Conservation (phyloP, 2,329 filamentous ascomycete genomes). For the Penicillium rolfsii region DNA sequence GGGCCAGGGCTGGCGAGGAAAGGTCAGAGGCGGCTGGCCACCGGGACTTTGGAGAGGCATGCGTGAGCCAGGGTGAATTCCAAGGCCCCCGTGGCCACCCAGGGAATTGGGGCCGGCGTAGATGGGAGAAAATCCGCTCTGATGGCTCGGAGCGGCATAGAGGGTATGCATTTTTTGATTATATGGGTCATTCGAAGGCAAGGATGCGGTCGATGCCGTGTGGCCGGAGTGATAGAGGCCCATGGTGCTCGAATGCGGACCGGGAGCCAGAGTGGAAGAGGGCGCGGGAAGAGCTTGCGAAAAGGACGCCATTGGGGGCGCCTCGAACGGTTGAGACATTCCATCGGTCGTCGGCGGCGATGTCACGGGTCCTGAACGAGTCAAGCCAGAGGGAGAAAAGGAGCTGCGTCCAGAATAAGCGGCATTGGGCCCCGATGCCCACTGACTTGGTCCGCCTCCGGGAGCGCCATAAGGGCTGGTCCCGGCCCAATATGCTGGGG, state of each 20-base stretch:
- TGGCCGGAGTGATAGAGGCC: slow-evolving; percentile 36
- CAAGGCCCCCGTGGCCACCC: slow-evolving; percentile 46
- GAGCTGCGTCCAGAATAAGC: slow-evolving; percentile 53
- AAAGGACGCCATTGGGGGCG: slow-evolving; percentile 65
- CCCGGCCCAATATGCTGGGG: slow-evolving; percentile 64
- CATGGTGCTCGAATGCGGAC: slow-evolving; percentile 50
- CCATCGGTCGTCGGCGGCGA: slow-evolving; percentile 65
- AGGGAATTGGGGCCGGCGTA: slow-evolving; percentile 35
- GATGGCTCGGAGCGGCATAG: slow-evolving; percentile 45
- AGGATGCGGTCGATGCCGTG: slow-evolving; percentile 56
- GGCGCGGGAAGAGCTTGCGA: slow-evolving; percentile 61
- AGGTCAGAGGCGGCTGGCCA: slow-evolving; percentile 40
- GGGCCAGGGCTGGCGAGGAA: slow-evolving; percentile 50
- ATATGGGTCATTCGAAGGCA: slow-evolving; percentile 61
- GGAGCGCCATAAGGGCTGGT: slow-evolving; percentile 57
- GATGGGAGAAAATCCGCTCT: slow-evolving; percentile 47
- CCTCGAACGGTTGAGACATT: slow-evolving; percentile 70
- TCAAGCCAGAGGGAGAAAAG: slow-evolving; percentile 61
- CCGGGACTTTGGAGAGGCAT: slow-evolving; percentile 59
- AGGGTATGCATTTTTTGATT: slow-evolving; percentile 56
- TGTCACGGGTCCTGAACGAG: slow-evolving; percentile 55
- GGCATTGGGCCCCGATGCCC: slow-evolving; percentile 45
- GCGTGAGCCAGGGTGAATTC: slow-evolving; percentile 48
- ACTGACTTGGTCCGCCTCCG: slow-evolving; percentile 24
- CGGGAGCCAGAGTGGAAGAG: slow-evolving; percentile 45